A percentile compares a stretch with the other conserved stretches of the same genome.
Conservation (phyloP, 495 filamentous ascomycete species). For the Penicillium psychrofluorescens region DNA sequence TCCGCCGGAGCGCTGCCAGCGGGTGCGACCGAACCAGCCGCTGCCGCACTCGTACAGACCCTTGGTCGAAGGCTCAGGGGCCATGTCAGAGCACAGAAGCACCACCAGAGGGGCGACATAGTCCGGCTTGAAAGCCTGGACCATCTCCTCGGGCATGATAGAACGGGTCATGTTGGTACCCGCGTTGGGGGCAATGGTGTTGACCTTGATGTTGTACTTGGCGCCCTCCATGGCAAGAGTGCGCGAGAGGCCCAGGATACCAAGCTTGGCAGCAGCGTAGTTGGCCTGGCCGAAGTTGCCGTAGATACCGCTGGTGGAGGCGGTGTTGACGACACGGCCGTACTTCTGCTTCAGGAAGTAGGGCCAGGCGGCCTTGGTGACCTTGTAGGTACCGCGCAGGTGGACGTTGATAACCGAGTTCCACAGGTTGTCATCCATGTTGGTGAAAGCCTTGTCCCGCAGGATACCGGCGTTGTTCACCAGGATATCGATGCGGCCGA, state of each 20-base stretch:
- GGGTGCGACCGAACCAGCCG: slow-evolving; percentile 85
- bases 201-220: slow-evolving; percentile 98
- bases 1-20: slow-evolving; percentile 92
- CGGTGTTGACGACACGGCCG: slow-evolving; percentile 92
- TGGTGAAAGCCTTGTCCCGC: slow-evolving; percentile 93
- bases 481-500: slow-evolving; percentile 87
- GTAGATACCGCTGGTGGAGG: slow-evolving; percentile 94
- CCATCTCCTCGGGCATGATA: slow-evolving; percentile 94
- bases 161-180: slow-evolving; percentile 93
- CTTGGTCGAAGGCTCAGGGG: slow-evolving; percentile 76
- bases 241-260: slow-evolving; percentile 91
- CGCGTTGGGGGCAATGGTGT: slow-evolving; percentile 97
- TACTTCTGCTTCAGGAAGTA: slow-evolving; percentile 99
- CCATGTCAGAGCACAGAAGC: slow-evolving; percentile 80
- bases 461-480: slow-evolving; percentile 98
- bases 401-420: slow-evolving; percentile 89
- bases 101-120: slow-evolving; percentile 93
- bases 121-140: slow-evolving; percentile 98
- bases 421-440: slow-evolving; percentile 95
- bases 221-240: slow-evolving; percentile 86
- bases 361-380: slow-evolving; percentile 96
- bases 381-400: slow-evolving; percentile 91
- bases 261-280: slow-evolving; percentile 91
- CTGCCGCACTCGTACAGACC: slow-evolving; percentile 94
- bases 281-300: slow-evolving; percentile 99